Evolutionary conservation across 805 yeast genomes (phyloP).

Genomic region (Cyberlindnera euphorbiae): DNA sequence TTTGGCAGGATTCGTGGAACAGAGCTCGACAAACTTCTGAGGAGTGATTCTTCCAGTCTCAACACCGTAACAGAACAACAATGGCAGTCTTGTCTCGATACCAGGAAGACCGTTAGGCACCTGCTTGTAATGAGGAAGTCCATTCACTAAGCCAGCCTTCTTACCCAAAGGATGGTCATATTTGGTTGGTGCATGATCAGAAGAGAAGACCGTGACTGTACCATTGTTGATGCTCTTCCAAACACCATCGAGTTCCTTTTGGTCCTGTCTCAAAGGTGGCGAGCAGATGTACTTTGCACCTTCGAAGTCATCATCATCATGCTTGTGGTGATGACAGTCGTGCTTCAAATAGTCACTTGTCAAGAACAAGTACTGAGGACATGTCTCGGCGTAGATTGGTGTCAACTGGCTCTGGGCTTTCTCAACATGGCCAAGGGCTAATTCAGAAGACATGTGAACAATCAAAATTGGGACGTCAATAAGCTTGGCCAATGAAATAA

Average conservation of each 20-base stretch:
- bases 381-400: constrained; percentile 46
- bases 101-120: constrained; percentile 49
- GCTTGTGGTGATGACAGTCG: constrained; percentile 23
- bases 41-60: constrained; percentile 35
- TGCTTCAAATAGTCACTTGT: constrained; percentile 35
- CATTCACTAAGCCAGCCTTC: constrained; percentile 36
- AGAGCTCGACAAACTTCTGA: constrained; percentile 40
- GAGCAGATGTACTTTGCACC: constrained; percentile 49
- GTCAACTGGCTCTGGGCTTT: constrained; percentile 36
- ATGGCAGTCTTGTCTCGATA: constrained; percentile 42
- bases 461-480: constrained; percentile 42
- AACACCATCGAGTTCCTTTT: constrained; percentile 36
- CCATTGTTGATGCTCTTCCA: constrained; percentile 44
- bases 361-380: constrained; percentile 44
- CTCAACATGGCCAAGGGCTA: constrained; percentile 37
- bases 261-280: constrained; percentile 41
- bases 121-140: constrained; percentile 36
- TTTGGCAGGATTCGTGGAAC: constrained; percentile 42
- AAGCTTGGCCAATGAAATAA: constrained; percentile 37
- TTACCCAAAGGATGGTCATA: constrained; percentile 40
- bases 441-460: constrained; percentile 44
- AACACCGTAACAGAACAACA: constrained; percentile 40
- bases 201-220: constrained; percentile 40
- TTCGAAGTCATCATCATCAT: constrained; percentile 32
- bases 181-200: constrained; percentile 44